A percentile compares a stretch with the other conserved stretches of the same genome.
These are phyloP conservation scores for Candida peoriensis DNA, from an alignment of 805 yeast genomes.

Conservation along the genomic window DNA sequence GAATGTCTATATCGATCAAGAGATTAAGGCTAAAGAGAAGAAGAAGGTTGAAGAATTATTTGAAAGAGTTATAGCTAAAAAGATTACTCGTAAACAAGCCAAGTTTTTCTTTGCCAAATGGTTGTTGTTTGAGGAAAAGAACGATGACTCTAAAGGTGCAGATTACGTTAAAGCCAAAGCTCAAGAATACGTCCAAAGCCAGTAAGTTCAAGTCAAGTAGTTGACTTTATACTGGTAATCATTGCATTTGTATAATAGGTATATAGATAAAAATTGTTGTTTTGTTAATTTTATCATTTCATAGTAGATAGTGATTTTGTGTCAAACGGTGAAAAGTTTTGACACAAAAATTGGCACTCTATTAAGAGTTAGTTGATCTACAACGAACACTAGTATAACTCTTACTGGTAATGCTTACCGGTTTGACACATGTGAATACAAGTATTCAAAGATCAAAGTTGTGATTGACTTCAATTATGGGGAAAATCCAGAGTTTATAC, in stretches of 20 bases:
- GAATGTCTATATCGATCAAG: constrained; percentile 95
- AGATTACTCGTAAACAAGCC: constrained; percentile 82
- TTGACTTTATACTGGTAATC: no score
- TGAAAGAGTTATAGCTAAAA: constrained; percentile 66
- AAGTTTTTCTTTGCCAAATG: constrained; percentile 92
- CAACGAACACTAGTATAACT: no score
- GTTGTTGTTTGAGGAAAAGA: constrained; percentile 72
- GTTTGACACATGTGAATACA: no score
- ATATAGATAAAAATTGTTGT: constrained; percentile 1
- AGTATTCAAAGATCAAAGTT: no score
- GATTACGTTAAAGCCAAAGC: constrained; percentile 92
- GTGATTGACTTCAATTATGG: no score
- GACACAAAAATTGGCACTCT: no score
- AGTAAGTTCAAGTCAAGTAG: neutral
- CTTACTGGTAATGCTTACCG: no score
- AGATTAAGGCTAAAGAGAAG: constrained; percentile 66
- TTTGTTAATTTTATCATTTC: no score
- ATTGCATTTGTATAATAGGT: constrained; percentile 5
- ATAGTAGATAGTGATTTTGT: no score
- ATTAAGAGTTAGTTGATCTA: no score
- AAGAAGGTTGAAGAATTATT: constrained; percentile 70
- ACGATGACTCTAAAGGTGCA: constrained; percentile 60
- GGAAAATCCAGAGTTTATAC: no score
- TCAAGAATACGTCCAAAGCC: constrained; percentile 56
- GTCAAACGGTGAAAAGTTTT: no score